Base-by-base conservation (phyloP, 2,329 filamentous ascomycete genomes). In the Myriosclerotinia duriaeana region DNA sequence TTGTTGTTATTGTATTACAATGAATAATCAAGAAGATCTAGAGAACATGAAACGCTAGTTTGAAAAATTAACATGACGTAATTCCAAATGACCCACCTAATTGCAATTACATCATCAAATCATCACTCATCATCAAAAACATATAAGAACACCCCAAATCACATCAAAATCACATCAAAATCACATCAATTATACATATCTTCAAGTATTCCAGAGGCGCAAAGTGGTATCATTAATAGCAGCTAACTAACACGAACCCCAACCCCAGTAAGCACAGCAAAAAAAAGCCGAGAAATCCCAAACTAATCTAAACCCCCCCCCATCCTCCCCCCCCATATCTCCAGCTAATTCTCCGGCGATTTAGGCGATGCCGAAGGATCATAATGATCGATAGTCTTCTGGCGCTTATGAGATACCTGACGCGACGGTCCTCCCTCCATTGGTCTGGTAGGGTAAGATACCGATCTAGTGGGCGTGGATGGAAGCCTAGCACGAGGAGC, bases 211-310 rank as follows among this genome's bases (percentile, higher is more conserved):
- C 6, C n/a, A 17, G n/a, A 50, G 44, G 11, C n/a, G 14, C 44
- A 60, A 38, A 40, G 44, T 38, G 58, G n/a, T 14, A 50, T 40
- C 44, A 61, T 26, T 61, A 14, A 50, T 5, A 36, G 44, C n/a
- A 40, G 14, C 44, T 50, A 38, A 50, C 5, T 38, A 26, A 38
- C 20, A n/a, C 7, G 5, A 40, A 17, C 5, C 46, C 44, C 44
- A 60, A 38, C 4, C 22, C 44, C 44, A 61, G 30, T 8, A 38
- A 12, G 14, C 20, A 4, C 14, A 38, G n/a, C n/a, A 12, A 50
- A 58, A 42, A 20, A 30, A 14, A 17, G 7, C 1, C 22, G 11
- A 44, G 4, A 11, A 40, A 11, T 38, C 14, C 30, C 30, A 36
- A 26, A 8, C 3, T 50, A 30, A 26, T 61, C 53, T 55, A 38